Evolutionary conservation across 1,284 basidiomycete genomes (phyloP).

Genomic region (Ustilago trichophora): DNA sequence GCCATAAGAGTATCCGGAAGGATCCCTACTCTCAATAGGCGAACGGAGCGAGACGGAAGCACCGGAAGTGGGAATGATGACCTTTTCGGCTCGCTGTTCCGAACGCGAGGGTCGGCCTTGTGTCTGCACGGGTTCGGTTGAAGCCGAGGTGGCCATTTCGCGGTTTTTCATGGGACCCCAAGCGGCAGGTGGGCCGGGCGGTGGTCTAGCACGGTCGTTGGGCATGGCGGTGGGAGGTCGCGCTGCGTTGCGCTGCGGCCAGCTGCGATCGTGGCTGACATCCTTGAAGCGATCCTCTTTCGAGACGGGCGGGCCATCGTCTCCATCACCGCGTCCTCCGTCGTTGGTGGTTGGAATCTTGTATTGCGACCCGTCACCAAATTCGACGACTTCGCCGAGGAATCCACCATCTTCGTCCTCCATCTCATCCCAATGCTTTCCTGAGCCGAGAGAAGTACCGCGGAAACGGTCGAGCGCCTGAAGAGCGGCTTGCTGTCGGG

Average conservation of each 20-base stretch:
- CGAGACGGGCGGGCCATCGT: conserved; percentile 37
- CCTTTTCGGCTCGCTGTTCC: conserved; percentile 40
- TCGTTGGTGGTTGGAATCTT: conserved; percentile 51
- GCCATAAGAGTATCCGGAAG: conserved; percentile 20
- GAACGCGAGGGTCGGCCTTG: conserved; percentile 24
- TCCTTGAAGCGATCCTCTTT: conserved; percentile 63
- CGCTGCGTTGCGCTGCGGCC: conserved; percentile 40
- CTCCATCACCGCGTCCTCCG: conserved; percentile 31
- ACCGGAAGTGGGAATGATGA: conserved; percentile 42
- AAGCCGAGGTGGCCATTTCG: conserved; percentile 14
- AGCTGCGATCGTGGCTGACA: conserved; percentile 58
- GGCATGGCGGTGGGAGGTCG: conserved; percentile 3
- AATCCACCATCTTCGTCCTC: conserved; percentile 61
- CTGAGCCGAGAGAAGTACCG: conserved; percentile 48
- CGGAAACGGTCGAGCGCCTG: conserved; percentile 62
- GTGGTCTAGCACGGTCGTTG: conserved; percentile 18
- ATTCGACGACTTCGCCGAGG: conserved; percentile 64
- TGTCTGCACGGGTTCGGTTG: conserved; percentile 15
- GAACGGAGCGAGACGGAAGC: conserved; percentile 47
- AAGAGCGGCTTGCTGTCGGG: conserved; percentile 48
- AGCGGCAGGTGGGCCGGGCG: conserved; percentile 9
- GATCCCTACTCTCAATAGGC: conserved; percentile 33
- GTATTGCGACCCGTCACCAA: conserved; percentile 65
- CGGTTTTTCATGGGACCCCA: conserved; percentile 33
- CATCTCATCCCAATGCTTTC: conserved; percentile 65